Conservation (phyloP, 495 filamentous ascomycete genomes). For the Tetracladium marchalianum region DNA sequence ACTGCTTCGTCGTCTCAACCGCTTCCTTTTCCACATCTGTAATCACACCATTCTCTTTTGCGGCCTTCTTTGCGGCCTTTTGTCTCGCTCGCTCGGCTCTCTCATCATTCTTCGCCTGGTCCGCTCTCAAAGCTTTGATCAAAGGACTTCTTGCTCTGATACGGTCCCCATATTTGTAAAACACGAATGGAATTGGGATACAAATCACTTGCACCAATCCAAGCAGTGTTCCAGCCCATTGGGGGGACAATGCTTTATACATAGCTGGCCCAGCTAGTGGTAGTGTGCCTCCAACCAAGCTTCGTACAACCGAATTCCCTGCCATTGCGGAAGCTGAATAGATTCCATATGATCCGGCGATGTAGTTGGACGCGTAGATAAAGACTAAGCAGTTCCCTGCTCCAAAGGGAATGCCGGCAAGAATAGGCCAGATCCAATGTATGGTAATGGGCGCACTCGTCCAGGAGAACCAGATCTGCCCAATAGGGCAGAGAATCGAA, state of each 20-base stretch:
- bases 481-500: slow-evolving; percentile 54
- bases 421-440: slow-evolving; percentile 65
- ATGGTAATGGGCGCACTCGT: slow-evolving; percentile 63
- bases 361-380: slow-evolving; percentile 71
- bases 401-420: slow-evolving; percentile 72
- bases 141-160: slow-evolving; percentile 58
- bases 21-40: slow-evolving; percentile 2
- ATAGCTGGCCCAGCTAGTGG: slow-evolving; percentile 66
- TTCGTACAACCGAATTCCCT: slow-evolving; percentile 65
- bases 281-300: slow-evolving; percentile 54
- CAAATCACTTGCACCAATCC: slow-evolving; percentile 58
- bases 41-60: no score
- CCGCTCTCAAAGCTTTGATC: slow-evolving; percentile 60
- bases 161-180: slow-evolving; percentile 62
- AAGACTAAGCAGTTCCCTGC: slow-evolving; percentile 68
- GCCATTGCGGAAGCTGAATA: slow-evolving; percentile 71
- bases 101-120: slow-evolving; percentile 33
- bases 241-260: slow-evolving; percentile 59
- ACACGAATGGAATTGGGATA: slow-evolving; percentile 71
- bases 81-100: slow-evolving; percentile 7
- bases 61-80: not conserved
- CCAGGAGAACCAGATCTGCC: slow-evolving; percentile 74
- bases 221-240: slow-evolving; percentile 71
- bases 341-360: slow-evolving; percentile 67
- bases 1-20: not conserved